A percentile compares a stretch with the other conserved stretches of the same genome.
phyloP scores from a whole-genome alignment of 106 monocot species.

The Allium cepa region DNA sequence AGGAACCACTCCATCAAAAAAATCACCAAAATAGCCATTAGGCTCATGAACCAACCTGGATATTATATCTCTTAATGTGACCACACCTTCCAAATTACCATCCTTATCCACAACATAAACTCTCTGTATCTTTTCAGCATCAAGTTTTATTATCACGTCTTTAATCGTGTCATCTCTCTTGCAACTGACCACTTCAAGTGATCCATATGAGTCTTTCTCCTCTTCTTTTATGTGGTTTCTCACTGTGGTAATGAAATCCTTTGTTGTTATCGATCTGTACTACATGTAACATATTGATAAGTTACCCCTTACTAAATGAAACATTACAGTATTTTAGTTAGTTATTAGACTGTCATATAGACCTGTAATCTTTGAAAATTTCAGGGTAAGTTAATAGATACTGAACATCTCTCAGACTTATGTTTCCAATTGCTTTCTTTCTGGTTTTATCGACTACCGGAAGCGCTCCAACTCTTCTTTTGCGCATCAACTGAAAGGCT shows the following conservation, averaged over 20 bases:
- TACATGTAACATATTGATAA: not conserved
- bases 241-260: slow-evolving; percentile 47
- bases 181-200: slow-evolving; percentile 55
- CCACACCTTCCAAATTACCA: slow-evolving; percentile 58
- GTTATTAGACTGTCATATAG: not conserved
- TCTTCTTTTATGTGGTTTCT: slow-evolving; percentile 33
- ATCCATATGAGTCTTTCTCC: slow-evolving; percentile 22
- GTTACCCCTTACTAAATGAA: not conserved
- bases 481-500: slow-evolving; percentile 71
- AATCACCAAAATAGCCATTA: slow-evolving; percentile 87
- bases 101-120: slow-evolving; percentile 69
- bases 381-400: slow-evolving; percentile 61
- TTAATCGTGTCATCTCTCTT: slow-evolving; percentile 54
- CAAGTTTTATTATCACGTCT: slow-evolving; percentile 68
- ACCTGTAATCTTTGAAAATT: slow-evolving; percentile 72
- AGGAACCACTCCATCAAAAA: slow-evolving; percentile 91
- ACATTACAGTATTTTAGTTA: not conserved
- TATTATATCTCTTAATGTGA: slow-evolving; percentile 91
- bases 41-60: slow-evolving; percentile 91
- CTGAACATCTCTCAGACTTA: slow-evolving; percentile 83
- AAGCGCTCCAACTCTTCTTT: slow-evolving; percentile 61
- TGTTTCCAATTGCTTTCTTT: slow-evolving; percentile 58
- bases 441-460: slow-evolving; percentile 61
- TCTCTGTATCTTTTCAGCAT: slow-evolving; percentile 51
- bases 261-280: slow-evolving; percentile 56